These are phyloP conservation scores for Fusarium staphyleae DNA, from an alignment of 2,329 filamentous ascomycete genomes.

Conservation along the genomic window DNA sequence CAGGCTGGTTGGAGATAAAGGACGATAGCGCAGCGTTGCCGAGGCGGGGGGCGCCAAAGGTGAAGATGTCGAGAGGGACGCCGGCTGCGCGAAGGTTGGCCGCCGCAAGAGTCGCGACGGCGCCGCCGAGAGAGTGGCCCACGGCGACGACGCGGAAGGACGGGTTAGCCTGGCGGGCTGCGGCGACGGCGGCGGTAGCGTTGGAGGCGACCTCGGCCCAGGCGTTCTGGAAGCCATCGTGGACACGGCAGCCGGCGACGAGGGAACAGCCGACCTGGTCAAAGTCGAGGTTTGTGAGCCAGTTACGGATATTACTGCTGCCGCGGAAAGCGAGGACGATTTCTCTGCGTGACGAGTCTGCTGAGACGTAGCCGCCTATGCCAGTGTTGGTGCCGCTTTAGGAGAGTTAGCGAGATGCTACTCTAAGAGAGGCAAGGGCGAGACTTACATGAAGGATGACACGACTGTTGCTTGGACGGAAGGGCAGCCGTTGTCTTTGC, in stretches of 20 bases:
- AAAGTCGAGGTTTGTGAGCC: constrained; percentile 61
- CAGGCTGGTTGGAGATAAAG: constrained; percentile 61
- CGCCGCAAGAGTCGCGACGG: constrained; percentile 66
- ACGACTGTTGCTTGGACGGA: constrained; percentile 54
- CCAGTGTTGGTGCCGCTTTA: constrained; percentile 52
- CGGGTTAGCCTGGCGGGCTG: constrained; percentile 56
- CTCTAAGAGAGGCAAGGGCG: background rate
- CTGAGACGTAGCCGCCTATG: constrained; percentile 59
- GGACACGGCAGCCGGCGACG: constrained; percentile 56
- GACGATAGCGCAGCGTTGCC: constrained; percentile 63
- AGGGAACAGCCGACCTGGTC: constrained; percentile 42
- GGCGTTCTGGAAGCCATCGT: constrained; percentile 65
- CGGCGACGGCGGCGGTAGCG: constrained; percentile 53
- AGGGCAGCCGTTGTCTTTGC: constrained; percentile 53
- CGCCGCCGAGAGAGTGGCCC: constrained; percentile 74
- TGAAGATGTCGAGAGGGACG: constrained; percentile 63
- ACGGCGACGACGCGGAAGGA: constrained; percentile 63
- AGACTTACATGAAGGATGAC: constrained; percentile 50
- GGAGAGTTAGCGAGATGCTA: constrained; percentile 26
- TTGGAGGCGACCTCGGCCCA: constrained; percentile 60
- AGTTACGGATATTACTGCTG: constrained; percentile 65
- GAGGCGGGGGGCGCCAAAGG: constrained; percentile 71
- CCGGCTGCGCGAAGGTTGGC: constrained; percentile 61
- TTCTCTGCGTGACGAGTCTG: constrained; percentile 56
- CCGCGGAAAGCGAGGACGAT: constrained; percentile 70